Evolutionary conservation across 1,139 yeast species (phyloP).

Genomic region (Scheffersomyces parashehatae): DNA sequence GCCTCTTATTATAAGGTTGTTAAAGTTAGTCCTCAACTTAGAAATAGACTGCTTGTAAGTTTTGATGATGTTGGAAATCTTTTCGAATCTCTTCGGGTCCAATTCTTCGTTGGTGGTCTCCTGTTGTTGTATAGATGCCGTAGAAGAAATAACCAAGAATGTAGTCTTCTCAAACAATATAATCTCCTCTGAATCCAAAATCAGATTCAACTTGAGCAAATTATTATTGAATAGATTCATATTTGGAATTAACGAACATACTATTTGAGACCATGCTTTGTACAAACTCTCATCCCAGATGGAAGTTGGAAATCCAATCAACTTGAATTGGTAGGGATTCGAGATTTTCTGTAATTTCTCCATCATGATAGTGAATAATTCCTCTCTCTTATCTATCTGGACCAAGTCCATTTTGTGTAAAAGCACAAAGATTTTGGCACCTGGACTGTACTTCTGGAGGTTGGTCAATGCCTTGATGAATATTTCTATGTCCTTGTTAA

Average conservation of each 20-base stretch:
- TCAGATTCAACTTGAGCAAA: conserved; percentile 68
- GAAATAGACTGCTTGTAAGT: conserved; percentile 93
- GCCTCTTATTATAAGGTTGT: conserved; percentile 75
- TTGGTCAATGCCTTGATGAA: conserved; percentile 83
- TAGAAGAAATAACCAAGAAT: conserved; percentile 82
- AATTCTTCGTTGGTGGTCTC: conserved; percentile 21
- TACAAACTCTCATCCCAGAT: conserved; percentile 97
- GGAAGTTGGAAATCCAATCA: conserved; percentile 92
- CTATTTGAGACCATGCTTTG: conserved; percentile 97
- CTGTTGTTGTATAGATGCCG: conserved; percentile 42
- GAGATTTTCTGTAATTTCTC: conserved; percentile 76
- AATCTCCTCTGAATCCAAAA: conserved; percentile 86
- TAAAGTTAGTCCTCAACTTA: conserved; percentile 82
- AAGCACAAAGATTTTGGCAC: conserved; percentile 87
- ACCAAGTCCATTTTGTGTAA: conserved; percentile 97
- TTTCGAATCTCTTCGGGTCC: conserved; percentile 93
- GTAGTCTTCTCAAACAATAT: conserved; percentile 93
- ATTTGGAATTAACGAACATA: conserved; percentile 91
- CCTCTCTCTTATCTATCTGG: conserved; percentile 82
- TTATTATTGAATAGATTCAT: conserved; percentile 80
- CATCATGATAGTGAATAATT: conserved; percentile 82
- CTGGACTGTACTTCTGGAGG: conserved; percentile 82
- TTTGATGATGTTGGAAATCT: conserved; percentile 89
- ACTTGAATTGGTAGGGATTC: conserved; percentile 71
- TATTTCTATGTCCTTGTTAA: conserved; percentile 89